Evolutionary conservation across 2,329 filamentous ascomycete species (phyloP), one percentile per base, ranked within the genome.

Genomic region (Dothistroma pini): DNA sequence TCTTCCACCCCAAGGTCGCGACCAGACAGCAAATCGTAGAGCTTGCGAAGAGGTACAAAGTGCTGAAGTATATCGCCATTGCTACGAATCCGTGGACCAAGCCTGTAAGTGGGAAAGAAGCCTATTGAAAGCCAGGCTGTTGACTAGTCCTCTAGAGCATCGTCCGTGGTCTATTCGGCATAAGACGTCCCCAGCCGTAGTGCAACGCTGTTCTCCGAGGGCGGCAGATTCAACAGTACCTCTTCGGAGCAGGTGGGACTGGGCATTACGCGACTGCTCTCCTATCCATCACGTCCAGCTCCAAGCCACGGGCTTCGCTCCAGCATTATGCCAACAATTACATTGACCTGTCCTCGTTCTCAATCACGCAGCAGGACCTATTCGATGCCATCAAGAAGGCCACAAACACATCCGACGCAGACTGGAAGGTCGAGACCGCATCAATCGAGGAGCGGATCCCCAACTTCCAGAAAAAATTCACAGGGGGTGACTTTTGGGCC

Each of bases 391-490:
- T 74, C 0, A 69, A 70, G 52, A 70, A 71, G 8, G 75, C 72
- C 0, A 76, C 75, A 0, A 68, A 68, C 1, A 75, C 75, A 0
- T 63, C 56, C 1, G 71, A 75, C 47, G 57, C 54, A 2, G 76
- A 79, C 25, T 79, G 76, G 77, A 70, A 58, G 1, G 69, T 78
- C 5, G 60, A 48, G 0, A 60, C 63, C 9, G 62, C 63, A 12
- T 41, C 59, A 0, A 60, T 68, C 4, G 67, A 73, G 44, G 72
- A 82, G 68, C 78, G 84, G 32, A 83, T 80, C 60, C 71, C 75
- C 58, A 76, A 80, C 1, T 84, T 79, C 0, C 63, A 77, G 59
- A 78, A 77, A 57, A 69, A 71, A 35, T 52, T 88, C 3, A 71
- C 79, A 61, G 59, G 63, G 11, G 81, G 78, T 34, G 78, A 79